phyloP scores from a whole-genome alignment of 2,329 filamentous ascomycete genomes.

The Aspergillus thermomutatus region DNA sequence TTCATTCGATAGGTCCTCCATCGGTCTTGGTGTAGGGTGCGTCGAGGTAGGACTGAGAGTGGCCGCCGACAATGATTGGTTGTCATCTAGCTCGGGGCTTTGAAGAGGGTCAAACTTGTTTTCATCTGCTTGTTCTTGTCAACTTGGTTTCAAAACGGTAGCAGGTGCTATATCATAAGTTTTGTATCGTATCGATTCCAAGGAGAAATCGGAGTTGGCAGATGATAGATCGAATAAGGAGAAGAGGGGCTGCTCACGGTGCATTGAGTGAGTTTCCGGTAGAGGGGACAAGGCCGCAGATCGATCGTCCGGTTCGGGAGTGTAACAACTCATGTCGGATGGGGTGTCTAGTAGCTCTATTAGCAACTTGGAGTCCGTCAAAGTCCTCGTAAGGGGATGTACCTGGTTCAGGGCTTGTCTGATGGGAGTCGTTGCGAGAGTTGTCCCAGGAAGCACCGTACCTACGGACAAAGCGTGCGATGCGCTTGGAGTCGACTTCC shows the following conservation, averaged over 20 bases:
- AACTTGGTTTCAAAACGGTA: not conserved
- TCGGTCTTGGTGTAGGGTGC: constrained; percentile 11
- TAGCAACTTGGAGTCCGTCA: not conserved
- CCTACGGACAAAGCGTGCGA: constrained; percentile 33
- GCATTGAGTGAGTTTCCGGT: constrained; percentile 24
- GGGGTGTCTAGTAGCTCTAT: constrained; percentile 27
- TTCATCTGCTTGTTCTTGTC: constrained; percentile 16
- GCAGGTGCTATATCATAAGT: not conserved
- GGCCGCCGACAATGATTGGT: constrained; percentile 15
- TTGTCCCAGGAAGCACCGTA: constrained; percentile 28
- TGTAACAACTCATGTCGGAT: constrained; percentile 38
- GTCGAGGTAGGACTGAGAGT: constrained; percentile 11
- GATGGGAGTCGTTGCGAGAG: constrained; percentile 14
- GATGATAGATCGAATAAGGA: constrained; percentile 3
- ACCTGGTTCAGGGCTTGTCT: constrained; percentile 33
- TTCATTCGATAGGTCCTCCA: constrained; percentile 1
- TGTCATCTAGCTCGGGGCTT: constrained; percentile 26
- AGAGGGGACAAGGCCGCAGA: constrained; percentile 26
- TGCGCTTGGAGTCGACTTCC: constrained; percentile 32
- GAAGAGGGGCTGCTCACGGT: constrained; percentile 20
- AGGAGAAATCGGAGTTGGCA: not conserved
- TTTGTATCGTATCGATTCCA: not conserved
- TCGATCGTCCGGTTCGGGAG: constrained; percentile 32
- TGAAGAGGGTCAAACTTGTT: constrained; percentile 23
- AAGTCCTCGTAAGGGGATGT: constrained; percentile 4